These are phyloP conservation scores for Stagonosporopsis cucurbitacearum DNA, from an alignment of 2,329 filamentous ascomycete species.

Conservation along the genomic window DNA sequence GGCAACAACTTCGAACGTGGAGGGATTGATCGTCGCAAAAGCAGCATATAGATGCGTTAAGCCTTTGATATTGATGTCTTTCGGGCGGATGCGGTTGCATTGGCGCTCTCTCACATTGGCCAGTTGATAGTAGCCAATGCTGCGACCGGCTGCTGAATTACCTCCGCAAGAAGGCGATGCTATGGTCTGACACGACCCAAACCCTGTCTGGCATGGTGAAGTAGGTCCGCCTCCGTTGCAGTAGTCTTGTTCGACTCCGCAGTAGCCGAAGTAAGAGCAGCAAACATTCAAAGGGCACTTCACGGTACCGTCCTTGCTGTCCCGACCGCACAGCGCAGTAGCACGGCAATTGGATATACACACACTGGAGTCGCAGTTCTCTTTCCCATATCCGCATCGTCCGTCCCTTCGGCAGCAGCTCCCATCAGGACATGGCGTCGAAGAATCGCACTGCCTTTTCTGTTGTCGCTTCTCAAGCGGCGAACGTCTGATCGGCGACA, in stretches of 20 bases:
- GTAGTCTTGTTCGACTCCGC: background rate
- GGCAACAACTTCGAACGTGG: conserved; percentile 8
- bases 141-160: background rate
- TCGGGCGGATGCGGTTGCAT: background rate
- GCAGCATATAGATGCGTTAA: conserved; percentile 21
- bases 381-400: no score
- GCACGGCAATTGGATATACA: no score
- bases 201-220: background rate
- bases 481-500: no score
- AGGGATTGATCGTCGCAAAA: conserved; percentile 18
- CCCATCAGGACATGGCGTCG: no score
- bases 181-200: background rate
- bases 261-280: background rate
- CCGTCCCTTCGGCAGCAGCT: no score
- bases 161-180: background rate
- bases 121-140: background rate
- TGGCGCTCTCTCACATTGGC: background rate
- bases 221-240: background rate
- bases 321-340: no score
- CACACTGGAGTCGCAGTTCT: no score
- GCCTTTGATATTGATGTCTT: conserved; percentile 4
- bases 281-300: background rate
- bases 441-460: no score
- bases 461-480: no score
- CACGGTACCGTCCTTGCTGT: no score